These are phyloP conservation scores for Nicotiana tomentosiformis DNA, from an alignment of 257 asterid species.

Conservation along the genomic window DNA sequence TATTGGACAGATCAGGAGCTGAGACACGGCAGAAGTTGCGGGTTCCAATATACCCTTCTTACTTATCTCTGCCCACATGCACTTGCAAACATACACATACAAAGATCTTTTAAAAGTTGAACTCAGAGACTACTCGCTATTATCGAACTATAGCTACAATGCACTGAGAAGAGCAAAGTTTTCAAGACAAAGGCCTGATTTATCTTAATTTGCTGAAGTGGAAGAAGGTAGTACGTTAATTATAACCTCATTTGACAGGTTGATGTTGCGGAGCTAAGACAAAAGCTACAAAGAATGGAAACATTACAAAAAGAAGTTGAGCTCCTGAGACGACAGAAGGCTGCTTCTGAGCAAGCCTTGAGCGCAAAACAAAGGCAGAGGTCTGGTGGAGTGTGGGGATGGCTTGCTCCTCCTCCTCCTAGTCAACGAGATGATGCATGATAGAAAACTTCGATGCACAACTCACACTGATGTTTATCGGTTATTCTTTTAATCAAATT, in stretches of 20 bases:
- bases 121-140: too few species aligned
- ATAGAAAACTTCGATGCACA: slow-evolving; percentile 1
- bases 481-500: slow-evolving; percentile 6
- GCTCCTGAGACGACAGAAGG: slow-evolving; percentile 85
- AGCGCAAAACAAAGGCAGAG: slow-evolving; percentile 59
- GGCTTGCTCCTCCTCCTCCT: slow-evolving; percentile 81
- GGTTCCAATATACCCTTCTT: too few species aligned
- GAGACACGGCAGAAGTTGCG: not conserved
- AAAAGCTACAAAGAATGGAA: slow-evolving; percentile 83
- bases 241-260: slow-evolving; percentile 41
- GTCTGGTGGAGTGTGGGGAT: slow-evolving; percentile 94
- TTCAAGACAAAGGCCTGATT: too few species aligned
- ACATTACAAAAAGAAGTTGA: slow-evolving; percentile 80
- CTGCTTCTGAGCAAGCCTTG: slow-evolving; percentile 88
- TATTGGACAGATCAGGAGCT: not conserved
- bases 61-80: too few species aligned
- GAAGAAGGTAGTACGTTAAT: not conserved
- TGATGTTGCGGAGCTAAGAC: slow-evolving; percentile 90
- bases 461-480: not conserved
- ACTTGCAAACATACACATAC: too few species aligned
- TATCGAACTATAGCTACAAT: too few species aligned
- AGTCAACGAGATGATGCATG: slow-evolving; percentile 38
- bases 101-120: too few species aligned
- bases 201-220: not conserved
- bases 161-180: too few species aligned